Evolutionary conservation across 2,329 filamentous ascomycete genomes (phyloP).

Genomic region (Pleochaeta shiraiana): DNA sequence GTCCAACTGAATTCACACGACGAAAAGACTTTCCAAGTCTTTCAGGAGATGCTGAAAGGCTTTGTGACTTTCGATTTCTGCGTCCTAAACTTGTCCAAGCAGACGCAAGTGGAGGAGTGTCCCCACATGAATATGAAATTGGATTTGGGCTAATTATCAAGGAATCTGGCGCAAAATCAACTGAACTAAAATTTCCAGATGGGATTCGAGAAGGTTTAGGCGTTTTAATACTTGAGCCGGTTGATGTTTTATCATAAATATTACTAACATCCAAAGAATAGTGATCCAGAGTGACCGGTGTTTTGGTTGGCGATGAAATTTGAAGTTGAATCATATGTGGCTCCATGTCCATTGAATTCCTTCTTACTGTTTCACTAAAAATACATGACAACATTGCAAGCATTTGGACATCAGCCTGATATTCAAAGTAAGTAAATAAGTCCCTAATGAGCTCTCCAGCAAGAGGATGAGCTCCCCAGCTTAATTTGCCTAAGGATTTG

Average conservation of each 20-base stretch:
- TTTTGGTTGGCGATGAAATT: constrained; percentile 41
- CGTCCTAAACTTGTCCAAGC: constrained; percentile 27
- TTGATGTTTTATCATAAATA: constrained; percentile 28
- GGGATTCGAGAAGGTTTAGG: constrained; percentile 35
- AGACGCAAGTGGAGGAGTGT: constrained; percentile 32
- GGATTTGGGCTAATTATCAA: constrained; percentile 32
- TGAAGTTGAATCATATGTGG: constrained; percentile 34
- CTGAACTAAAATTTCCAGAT: constrained; percentile 30
- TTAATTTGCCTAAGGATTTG: constrained; percentile 29
- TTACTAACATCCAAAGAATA: constrained; percentile 35
- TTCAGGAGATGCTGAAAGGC: constrained; percentile 37
- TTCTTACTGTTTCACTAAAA: constrained; percentile 36
- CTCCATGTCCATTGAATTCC: constrained; percentile 32
- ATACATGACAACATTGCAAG: constrained; percentile 49
- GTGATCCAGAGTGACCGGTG: constrained; percentile 43
- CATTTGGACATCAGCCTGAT: constrained; percentile 43
- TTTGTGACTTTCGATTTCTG: constrained; percentile 25
- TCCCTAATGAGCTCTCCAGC: constrained; percentile 37
- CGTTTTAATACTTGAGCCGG: constrained; percentile 32
- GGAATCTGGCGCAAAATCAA: constrained; percentile 31
- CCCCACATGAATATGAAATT: constrained; percentile 37
- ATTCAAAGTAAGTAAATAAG: constrained; percentile 42
- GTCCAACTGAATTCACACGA: constrained; percentile 25
- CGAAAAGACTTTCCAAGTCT: constrained; percentile 19
- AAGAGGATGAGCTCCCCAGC: constrained; percentile 45